Percentiles rank a stretch among this genome's conserved stretches.
phyloP scores from a whole-genome alignment of 305 asterid genomes.

The Plantago coronopus region DNA sequence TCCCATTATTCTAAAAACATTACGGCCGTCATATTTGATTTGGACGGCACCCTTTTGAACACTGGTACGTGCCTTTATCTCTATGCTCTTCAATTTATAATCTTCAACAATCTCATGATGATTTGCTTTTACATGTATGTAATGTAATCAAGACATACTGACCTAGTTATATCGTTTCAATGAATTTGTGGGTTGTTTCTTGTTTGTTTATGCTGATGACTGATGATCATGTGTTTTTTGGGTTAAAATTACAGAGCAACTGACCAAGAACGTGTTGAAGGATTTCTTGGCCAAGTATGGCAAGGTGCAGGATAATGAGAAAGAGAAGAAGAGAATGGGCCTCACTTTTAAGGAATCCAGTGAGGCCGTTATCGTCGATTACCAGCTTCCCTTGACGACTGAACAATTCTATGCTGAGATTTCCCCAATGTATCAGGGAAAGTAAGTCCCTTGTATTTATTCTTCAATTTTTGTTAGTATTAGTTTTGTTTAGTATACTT shows the following conservation, averaged over 20 bases:
- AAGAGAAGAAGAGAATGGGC: constrained; percentile 75
- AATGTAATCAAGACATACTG: no score
- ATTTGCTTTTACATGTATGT: no score
- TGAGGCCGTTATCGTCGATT: constrained; percentile 46
- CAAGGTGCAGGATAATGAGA: constrained; percentile 56
- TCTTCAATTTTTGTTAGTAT: neutral
- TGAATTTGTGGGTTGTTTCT: constrained; percentile 7
- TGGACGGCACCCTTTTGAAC: constrained; percentile 87
- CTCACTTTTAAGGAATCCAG: constrained; percentile 50
- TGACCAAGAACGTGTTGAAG: constrained; percentile 57
- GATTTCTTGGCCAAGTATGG: constrained; percentile 68
- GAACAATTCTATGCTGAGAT: constrained; percentile 54
- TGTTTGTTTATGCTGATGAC: neutral
- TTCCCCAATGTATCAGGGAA: constrained; percentile 66
- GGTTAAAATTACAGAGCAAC: constrained; percentile 46
- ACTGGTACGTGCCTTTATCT: constrained; percentile 53
- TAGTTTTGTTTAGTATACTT: no score
- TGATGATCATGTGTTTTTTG: neutral
- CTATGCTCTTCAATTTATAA: no score
- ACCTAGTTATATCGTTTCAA: neutral
- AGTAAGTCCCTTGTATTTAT: constrained; percentile 38
- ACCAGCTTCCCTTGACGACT: constrained; percentile 70
- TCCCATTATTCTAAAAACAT: constrained; percentile 14
- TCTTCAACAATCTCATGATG: no score
- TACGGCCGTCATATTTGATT: constrained; percentile 76